Evolutionary conservation across 1,284 basidiomycete species (phyloP), one percentile per base, ranked within the genome.

Genomic region (Heterobasidion parviporum): DNA sequence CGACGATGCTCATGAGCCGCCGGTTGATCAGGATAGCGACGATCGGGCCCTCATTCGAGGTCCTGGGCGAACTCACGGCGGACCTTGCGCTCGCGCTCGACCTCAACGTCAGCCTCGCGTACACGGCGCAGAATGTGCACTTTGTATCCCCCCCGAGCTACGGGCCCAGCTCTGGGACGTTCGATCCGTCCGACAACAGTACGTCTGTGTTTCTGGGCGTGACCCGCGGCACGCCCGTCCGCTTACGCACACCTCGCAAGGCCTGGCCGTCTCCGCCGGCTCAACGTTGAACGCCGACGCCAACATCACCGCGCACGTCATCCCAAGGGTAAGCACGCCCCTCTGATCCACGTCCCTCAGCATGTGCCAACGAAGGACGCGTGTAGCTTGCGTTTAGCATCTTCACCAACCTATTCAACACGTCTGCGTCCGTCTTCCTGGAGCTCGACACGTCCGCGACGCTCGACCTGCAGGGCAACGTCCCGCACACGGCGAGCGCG

Each of bases 391-490:
- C 74, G 46, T 64, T 81, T 52, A 75, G 74, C 6, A 59, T 82
- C 34, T 65, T 63, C 4, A 75, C 74, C 5, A 63, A 81, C 5
- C 69, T 61, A 7, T 67, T 65, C 48, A 56, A 64, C 7, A 71
- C 68, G 6, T 60, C 70, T 10, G 72, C 76, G 34, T 65, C 67
- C 7, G 63, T 80, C 33, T 77, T 72, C 65, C 63, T 81, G 41
- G 68, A 73, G n/a, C 67, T 81, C 36, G 77, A 80, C 56, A 68
- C 74, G 10, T 71, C 68, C 50, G 74, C 74, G 0, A 65, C 63
- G 7, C 62, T 79, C 57, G 64, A 8, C 6, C 38, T 53, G 35
- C 10, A 53, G 15, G 52, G 32, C 7, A 20, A 15, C 34, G 18
- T 20, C 36, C 16, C 36, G 8, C 15, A 6, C 32, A 8, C 72